phyloP scores from a whole-genome alignment of 2,329 filamentous ascomycete species.

The Akanthomyces muscarius region DNA sequence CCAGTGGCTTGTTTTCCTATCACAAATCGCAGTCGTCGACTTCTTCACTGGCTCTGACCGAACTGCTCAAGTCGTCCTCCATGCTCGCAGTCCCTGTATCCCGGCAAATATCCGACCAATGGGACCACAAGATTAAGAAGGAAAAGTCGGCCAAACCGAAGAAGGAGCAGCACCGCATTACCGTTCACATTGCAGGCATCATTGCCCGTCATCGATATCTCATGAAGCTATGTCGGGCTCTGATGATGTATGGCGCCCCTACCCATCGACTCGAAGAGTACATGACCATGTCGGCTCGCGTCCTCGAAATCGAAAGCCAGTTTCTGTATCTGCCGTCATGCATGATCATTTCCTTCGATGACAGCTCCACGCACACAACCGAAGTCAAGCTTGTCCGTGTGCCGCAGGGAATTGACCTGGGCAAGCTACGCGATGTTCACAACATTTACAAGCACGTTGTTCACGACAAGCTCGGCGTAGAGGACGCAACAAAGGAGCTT shows the following conservation, averaged over 20 bases:
- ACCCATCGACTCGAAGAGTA: constrained; percentile 91
- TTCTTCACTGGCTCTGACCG: constrained; percentile 45
- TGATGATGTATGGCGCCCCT: constrained; percentile 88
- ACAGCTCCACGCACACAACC: constrained; percentile 67
- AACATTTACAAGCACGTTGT: constrained; percentile 80
- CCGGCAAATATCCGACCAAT: constrained; percentile 41
- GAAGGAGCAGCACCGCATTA: constrained; percentile 44
- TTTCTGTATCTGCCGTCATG: constrained; percentile 88
- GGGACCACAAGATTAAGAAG: constrained; percentile 41
- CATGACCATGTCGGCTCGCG: constrained; percentile 83
- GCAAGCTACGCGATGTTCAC: constrained; percentile 69
- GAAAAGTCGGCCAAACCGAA: constrained; percentile 34
- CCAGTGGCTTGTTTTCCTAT: constrained; percentile 39
- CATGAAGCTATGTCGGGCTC: constrained; percentile 74
- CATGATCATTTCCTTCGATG: constrained; percentile 92
- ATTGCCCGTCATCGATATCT: constrained; percentile 79
- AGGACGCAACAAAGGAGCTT: constrained; percentile 62
- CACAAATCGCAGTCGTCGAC: constrained; percentile 38
- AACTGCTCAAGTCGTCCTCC: constrained; percentile 52
- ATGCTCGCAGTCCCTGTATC: constrained; percentile 47
- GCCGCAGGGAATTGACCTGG: constrained; percentile 66
- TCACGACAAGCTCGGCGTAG: constrained; percentile 68
- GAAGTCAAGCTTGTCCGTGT: constrained; percentile 72
- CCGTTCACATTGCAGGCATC: constrained; percentile 60
- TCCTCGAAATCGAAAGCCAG: constrained; percentile 82